Evolutionary conservation across 169 alveolate species (phyloP), one percentile per base, ranked within the genome.

Genomic region (Plasmodium yoelii): DNA sequence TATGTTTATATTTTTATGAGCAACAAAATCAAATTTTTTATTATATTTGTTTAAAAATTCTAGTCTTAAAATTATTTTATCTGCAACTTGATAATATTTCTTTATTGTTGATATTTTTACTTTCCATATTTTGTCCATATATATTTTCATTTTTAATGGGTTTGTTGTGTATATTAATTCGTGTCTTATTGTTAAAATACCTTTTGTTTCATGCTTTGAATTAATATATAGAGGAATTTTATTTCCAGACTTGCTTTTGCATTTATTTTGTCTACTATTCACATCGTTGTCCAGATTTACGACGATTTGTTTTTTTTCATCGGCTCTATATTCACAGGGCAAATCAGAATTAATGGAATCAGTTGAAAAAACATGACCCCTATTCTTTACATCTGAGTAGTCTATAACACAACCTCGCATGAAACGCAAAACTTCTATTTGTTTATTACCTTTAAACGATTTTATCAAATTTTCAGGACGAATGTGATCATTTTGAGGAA

Each of bases 21-120:
- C 84, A 15, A 80, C 34, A 57, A 42, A 44, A 34, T 67, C 39
- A 42, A 80, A 51, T 59, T 56, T 80, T 67, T 60, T 46, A 51
- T 80, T 80, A 34, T 67, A 5, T 70, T 55, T 56, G 19, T 26
- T 60, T 42, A 80, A 56, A 42, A 64, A 80, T 18, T 80, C 73
- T 18, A 80, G n/a, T 18, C 69, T 65, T 71, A 80, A 34, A 28
- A 60, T 56, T 8, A 67, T 15, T 5, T 19, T 26, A 34, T 67
- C 51, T 22, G 59, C 53, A 13, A 19, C 24, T 42, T 80, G 72
- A 44, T 44, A 42, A 65, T 39, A 5, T 64, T 19, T 15, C 39
- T 22, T 39, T 7, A 57, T 15, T 1, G 68, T 15, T 19, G 80
- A 80, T 8, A 80, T 70, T 65, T 67, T 55, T 47, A 80, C 71